phyloP scores from a whole-genome alignment of 2,329 filamentous ascomycete genomes.

The Penicillium sp. region DNA sequence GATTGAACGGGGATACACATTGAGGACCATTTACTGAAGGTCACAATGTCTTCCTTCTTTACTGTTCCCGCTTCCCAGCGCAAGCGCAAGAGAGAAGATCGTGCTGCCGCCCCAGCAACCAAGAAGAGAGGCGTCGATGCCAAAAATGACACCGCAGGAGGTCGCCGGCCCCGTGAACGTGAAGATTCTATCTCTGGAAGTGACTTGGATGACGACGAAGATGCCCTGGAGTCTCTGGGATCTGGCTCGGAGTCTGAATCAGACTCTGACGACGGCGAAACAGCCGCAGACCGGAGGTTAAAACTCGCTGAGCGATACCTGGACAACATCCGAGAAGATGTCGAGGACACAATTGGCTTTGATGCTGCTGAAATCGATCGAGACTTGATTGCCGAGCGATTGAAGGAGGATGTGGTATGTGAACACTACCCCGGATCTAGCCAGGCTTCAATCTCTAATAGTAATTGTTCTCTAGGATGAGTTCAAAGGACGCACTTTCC shows the following conservation, averaged over 20 bases:
- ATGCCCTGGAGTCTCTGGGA: slow-evolving; percentile 50
- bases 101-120: slow-evolving; percentile 43
- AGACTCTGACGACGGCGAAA: slow-evolving; percentile 76
- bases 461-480: slow-evolving; percentile 59
- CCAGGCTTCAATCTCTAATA: slow-evolving; percentile 17
- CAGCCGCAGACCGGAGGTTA: slow-evolving; percentile 82
- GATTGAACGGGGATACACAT: slow-evolving; percentile 7
- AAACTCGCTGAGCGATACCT: slow-evolving; percentile 90
- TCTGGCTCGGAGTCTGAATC: slow-evolving; percentile 58
- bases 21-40: slow-evolving; percentile 3
- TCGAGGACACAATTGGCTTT: slow-evolving; percentile 76
- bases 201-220: slow-evolving; percentile 69
- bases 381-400: slow-evolving; percentile 84
- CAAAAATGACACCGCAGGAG: slow-evolving; percentile 41
- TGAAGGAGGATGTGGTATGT: slow-evolving; percentile 81
- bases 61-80: slow-evolving; percentile 82
- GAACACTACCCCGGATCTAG: background rate
- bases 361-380: slow-evolving; percentile 92
- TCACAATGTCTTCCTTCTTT: slow-evolving; percentile 89
- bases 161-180: slow-evolving; percentile 52
- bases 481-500: slow-evolving; percentile 85
- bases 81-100: slow-evolving; percentile 78
- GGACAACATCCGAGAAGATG: slow-evolving; percentile 81
- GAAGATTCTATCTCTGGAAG: slow-evolving; percentile 87
- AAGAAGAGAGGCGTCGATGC: slow-evolving; percentile 49